Percentiles rank a stretch among this genome's conserved stretches.
Conservation (phyloP, 2,329 filamentous ascomycete species). For the Alternaria longipes region DNA sequence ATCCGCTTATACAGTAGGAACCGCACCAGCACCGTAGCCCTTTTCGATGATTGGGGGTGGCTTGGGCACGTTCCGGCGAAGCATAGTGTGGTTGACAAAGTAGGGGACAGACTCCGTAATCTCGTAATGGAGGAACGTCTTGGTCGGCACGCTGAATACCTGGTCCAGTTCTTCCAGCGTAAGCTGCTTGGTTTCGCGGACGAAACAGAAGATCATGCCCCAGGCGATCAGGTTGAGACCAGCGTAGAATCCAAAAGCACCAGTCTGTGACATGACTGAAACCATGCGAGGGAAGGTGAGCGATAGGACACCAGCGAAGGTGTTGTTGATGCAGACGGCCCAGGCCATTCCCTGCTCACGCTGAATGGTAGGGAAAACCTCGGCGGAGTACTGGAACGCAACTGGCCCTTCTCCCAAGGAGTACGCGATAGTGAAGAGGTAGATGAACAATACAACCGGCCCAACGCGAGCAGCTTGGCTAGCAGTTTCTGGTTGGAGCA, state of each 20-base stretch:
- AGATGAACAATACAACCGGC: constrained; percentile 45
- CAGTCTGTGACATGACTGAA: constrained; percentile 50
- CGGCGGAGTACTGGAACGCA: constrained; percentile 56
- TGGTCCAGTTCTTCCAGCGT: constrained; percentile 51
- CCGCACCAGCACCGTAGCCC: constrained; percentile 11
- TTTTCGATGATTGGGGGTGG: constrained; percentile 53
- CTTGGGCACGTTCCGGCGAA: constrained; percentile 50
- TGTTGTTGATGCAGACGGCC: constrained; percentile 56
- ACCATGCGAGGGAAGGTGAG: constrained; percentile 53
- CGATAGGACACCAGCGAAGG: constrained; percentile 51
- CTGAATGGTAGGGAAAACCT: constrained; percentile 51
- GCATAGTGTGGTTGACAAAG: constrained; percentile 54
- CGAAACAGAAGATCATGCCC: constrained; percentile 52
- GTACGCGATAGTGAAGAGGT: constrained; percentile 39
- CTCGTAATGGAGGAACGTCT: constrained; percentile 52
- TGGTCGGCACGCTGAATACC: constrained; percentile 50
- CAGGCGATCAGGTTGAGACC: constrained; percentile 53
- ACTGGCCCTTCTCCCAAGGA: constrained; percentile 59
- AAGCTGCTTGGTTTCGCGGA: constrained; percentile 52
- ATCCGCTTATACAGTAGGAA: constrained; percentile 4
- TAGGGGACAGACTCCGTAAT: constrained; percentile 52
- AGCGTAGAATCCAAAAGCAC: constrained; percentile 54
- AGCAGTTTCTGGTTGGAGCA: constrained; percentile 35
- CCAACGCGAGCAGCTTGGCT: constrained; percentile 39
- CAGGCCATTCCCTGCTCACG: constrained; percentile 54